Conservation (phyloP, 345 rosid species). For the Odontarrhena argentea region DNA sequence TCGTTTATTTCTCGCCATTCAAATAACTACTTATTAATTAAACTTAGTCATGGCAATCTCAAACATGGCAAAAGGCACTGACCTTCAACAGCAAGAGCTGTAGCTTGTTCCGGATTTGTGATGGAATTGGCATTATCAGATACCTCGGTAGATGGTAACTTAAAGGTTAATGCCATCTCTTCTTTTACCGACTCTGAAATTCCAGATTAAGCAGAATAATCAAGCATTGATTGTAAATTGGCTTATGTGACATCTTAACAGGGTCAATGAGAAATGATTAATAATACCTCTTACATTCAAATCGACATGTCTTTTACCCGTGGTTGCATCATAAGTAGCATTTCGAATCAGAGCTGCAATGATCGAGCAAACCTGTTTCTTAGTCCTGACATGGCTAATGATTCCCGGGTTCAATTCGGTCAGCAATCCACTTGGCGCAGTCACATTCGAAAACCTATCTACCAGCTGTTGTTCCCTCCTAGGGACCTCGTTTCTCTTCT, state of each 20-base stretch:
- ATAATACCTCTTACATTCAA: slow-evolving; percentile 43
- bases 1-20: background rate
- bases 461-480: slow-evolving; percentile 62
- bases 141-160: slow-evolving; percentile 55
- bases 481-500: slow-evolving; percentile 46
- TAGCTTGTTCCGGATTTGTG: slow-evolving; percentile 51
- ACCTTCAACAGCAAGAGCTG: slow-evolving; percentile 78
- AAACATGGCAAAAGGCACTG: slow-evolving; percentile 33
- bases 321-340: slow-evolving; percentile 41
- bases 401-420: slow-evolving; percentile 91
- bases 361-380: slow-evolving; percentile 84
- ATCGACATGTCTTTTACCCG: slow-evolving; percentile 38
- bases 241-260: slow-evolving; percentile 39
- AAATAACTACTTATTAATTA: slow-evolving; percentile 7
- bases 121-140: slow-evolving; percentile 49
- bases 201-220: slow-evolving; percentile 39
- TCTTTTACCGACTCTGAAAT: slow-evolving; percentile 46
- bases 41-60: background rate
- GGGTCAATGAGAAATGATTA: slow-evolving; percentile 34
- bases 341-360: slow-evolving; percentile 77
- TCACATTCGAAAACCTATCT: slow-evolving; percentile 76
- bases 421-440: slow-evolving; percentile 91
- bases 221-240: slow-evolving; percentile 36
- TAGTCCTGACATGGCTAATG: slow-evolving; percentile 85
- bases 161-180: slow-evolving; percentile 51